A percentile compares a stretch with the other conserved stretches of the same genome.
phyloP scores from a whole-genome alignment of 495 filamentous ascomycete species.

The Cercophora samala region DNA sequence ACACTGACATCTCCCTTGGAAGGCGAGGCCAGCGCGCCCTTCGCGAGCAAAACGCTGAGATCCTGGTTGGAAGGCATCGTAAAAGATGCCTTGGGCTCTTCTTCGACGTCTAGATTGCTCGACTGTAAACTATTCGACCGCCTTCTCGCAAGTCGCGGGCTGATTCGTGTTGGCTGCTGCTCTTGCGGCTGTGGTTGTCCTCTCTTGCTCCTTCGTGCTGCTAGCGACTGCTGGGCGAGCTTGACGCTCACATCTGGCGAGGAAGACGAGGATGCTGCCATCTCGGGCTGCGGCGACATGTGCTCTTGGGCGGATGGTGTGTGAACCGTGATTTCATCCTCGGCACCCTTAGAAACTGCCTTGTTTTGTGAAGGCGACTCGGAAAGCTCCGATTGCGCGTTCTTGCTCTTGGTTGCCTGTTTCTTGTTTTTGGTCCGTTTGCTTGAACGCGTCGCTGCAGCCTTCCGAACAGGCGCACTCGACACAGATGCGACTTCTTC shows the following conservation, averaged over 20 bases:
- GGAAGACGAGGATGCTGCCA: conserved; percentile 7
- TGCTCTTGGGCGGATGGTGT: conserved; percentile 2
- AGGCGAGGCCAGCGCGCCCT: conserved; percentile 17
- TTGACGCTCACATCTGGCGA: conserved; percentile 33
- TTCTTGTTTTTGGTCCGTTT: neutral
- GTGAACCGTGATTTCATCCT: conserved; percentile 14
- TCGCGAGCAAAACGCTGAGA: conserved; percentile 21
- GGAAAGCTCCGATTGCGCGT: neutral
- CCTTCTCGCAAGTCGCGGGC: conserved; percentile 23
- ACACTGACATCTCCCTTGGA: conserved; percentile 16
- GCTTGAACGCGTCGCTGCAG: neutral
- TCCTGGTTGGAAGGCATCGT: neutral
- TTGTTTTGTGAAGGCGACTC: neutral
- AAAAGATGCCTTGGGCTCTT: conserved; percentile 18
- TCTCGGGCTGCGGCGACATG: neutral
- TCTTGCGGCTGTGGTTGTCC: conserved; percentile 1
- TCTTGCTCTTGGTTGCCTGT: neutral
- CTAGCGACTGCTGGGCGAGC: conserved; percentile 36
- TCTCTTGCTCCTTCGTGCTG: conserved; percentile 27
- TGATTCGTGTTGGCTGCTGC: conserved; percentile 26
- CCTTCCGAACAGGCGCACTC: neutral
- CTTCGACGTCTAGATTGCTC: conserved; percentile 8
- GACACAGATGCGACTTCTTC: neutral
- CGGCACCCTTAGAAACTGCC: neutral
- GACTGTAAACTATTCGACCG: conserved; percentile 30